These are phyloP conservation scores for Myxozyma neglecta DNA, from an alignment of 805 yeast genomes.

Conservation along the genomic window DNA sequence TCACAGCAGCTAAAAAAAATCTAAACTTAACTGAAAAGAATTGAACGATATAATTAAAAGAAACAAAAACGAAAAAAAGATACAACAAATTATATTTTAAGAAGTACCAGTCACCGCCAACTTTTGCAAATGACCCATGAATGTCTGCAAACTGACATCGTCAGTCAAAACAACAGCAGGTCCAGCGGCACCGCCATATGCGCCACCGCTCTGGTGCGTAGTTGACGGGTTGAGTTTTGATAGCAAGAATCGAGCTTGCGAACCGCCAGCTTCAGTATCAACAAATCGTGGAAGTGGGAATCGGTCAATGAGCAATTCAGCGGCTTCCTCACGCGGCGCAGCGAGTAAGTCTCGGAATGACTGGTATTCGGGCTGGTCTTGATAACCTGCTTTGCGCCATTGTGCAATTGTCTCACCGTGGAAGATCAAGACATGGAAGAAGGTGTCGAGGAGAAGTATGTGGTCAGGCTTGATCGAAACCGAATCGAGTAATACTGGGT, in stretches of 20 bases:
- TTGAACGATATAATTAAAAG: background rate
- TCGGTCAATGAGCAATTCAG: constrained; percentile 84
- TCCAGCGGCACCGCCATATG: constrained; percentile 49
- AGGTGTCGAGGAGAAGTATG: constrained; percentile 86
- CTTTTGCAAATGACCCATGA: constrained; percentile 91
- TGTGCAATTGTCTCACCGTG: constrained; percentile 93
- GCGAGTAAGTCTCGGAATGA: constrained; percentile 84
- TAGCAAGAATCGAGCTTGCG: constrained; percentile 94
- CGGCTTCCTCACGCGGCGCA: constrained; percentile 89
- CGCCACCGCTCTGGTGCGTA: constrained; percentile 61
- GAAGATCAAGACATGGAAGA: constrained; percentile 92
- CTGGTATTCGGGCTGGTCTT: constrained; percentile 84
- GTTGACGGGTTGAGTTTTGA: constrained; percentile 94
- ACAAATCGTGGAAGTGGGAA: constrained; percentile 97
- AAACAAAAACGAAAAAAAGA: background rate
- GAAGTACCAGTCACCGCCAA: constrained; percentile 63
- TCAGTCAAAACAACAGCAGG: constrained; percentile 89
- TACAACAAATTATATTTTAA: background rate
- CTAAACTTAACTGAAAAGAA: background rate
- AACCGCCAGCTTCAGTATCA: constrained; percentile 97
- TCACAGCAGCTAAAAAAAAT: no score
- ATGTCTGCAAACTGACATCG: constrained; percentile 91
- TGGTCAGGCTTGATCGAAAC: constrained; percentile 87
- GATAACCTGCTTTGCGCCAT: constrained; percentile 96
- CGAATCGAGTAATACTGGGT: constrained; percentile 89